phyloP scores from a whole-genome alignment of 768 basidiomycete species.

The Pleurotus citrinopileatus region DNA sequence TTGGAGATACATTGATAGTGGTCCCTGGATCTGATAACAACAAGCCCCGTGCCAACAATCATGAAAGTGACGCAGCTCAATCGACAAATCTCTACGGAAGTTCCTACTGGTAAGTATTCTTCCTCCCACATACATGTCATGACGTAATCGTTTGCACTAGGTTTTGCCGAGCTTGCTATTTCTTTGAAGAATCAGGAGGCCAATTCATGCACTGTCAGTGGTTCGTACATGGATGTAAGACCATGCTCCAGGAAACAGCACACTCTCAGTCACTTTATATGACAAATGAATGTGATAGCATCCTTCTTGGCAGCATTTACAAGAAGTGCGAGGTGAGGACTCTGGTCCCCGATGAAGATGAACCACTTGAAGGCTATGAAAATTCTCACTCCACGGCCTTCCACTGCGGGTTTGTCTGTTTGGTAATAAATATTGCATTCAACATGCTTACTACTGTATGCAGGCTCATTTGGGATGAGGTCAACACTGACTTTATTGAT shows the following conservation, averaged over 20 bases:
- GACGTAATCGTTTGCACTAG: conserved; percentile 27
- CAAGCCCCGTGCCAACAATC: conserved; percentile 35
- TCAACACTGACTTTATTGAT: conserved; percentile 43
- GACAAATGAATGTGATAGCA: conserved; percentile 54
- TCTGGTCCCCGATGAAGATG: conserved; percentile 37
- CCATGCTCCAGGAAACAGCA: conserved; percentile 61
- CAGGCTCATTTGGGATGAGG: conserved; percentile 53
- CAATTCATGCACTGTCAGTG: conserved; percentile 73
- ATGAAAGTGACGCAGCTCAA: conserved; percentile 34
- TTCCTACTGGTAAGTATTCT: conserved; percentile 52
- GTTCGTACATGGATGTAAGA: conserved; percentile 65
- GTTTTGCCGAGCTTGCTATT: conserved; percentile 69
- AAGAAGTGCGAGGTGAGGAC: conserved; percentile 52
- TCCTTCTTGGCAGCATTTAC: conserved; percentile 52
- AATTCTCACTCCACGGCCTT: conserved; percentile 42
- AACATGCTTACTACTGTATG: conserved; percentile 1
- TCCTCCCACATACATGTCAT: neutral
- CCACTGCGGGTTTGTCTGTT: conserved; percentile 50
- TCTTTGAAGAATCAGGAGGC: conserved; percentile 40
- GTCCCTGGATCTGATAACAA: conserved; percentile 52
- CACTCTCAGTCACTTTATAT: conserved; percentile 61
- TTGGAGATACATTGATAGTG: conserved; percentile 64
- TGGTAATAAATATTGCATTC: no score
- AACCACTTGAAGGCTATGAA: conserved; percentile 40
- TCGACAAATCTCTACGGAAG: conserved; percentile 58